phyloP scores from a whole-genome alignment of 768 basidiomycete genomes.

The Cystobasidium onofrii region DNA sequence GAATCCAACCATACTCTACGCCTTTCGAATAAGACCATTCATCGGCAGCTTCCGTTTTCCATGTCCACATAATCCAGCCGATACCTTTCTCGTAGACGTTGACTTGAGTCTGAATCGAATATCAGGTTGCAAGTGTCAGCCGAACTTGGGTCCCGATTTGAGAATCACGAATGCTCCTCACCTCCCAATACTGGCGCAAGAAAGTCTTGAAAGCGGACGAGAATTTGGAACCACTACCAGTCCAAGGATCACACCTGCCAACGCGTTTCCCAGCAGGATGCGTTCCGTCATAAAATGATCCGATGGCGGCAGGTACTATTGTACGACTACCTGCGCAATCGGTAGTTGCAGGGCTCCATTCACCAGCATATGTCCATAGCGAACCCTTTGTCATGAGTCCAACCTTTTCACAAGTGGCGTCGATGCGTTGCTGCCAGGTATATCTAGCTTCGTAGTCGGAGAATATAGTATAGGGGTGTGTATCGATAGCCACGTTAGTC shows the following conservation, averaged over 20 bases:
- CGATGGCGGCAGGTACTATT: background rate
- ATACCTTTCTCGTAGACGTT: slow-evolving; percentile 45
- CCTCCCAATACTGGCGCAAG: slow-evolving; percentile 74
- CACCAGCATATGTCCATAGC: slow-evolving; percentile 44
- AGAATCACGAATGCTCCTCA: slow-evolving; percentile 39
- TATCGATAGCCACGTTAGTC: slow-evolving; percentile 25
- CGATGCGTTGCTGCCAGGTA: background rate
- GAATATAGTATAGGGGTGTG: slow-evolving; percentile 29
- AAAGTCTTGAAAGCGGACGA: slow-evolving; percentile 70
- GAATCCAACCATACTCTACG: slow-evolving; percentile 74
- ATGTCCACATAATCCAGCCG: slow-evolving; percentile 44
- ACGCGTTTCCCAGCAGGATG: slow-evolving; percentile 41
- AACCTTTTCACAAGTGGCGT: background rate
- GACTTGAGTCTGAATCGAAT: slow-evolving; percentile 61
- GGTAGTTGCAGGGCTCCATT: slow-evolving; percentile 45
- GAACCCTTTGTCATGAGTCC: background rate
- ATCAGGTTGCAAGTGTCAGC: slow-evolving; percentile 41
- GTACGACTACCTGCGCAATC: slow-evolving; percentile 41
- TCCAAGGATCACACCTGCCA: slow-evolving; percentile 46
- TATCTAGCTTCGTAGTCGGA: background rate
- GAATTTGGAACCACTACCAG: slow-evolving; percentile 65
- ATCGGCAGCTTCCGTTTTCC: slow-evolving; percentile 56
- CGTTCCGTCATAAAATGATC: slow-evolving; percentile 45
- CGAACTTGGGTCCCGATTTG: too few relatives aligned
- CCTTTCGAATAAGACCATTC: slow-evolving; percentile 88